Evolutionary conservation across 2,329 filamentous ascomycete species (phyloP), one percentile per base, ranked within the genome.

Genomic region (Ceratocystis huliohia): DNA sequence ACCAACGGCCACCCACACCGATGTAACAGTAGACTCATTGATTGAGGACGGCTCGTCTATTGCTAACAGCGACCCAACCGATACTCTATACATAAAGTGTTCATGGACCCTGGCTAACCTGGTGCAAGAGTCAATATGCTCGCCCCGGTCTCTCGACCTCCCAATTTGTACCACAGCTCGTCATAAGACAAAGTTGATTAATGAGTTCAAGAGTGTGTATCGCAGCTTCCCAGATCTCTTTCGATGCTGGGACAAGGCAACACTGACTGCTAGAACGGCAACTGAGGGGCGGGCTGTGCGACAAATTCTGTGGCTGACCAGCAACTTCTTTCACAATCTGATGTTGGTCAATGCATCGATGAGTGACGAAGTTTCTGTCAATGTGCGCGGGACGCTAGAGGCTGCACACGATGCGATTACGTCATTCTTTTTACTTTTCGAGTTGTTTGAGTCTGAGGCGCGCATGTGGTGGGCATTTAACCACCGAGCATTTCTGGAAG

Each of bases 401-500:
- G 87, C 88, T 0, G 88, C 88, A 0, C 85, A 90, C 71, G 87
- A 88, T 72, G 88, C 88, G 3, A 83, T 93, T 61, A 82, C 80
- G 57, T 79, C 87, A 1, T 93, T 91, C 73, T 91, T 92, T 73
- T 79, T 91, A 67, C 79, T 84, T 5, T 89, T 86, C 75, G 78
- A 78, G 46, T 76, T 89, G 13, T 85, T 91, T 69, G 84, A 87
- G 70, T 78, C 79, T 17, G 89, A 93, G 76, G 87, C 88, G 1
- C 81, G 85, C 15, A 88, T 91, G 0, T 92, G 88, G 88, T 93
- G 88, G 88, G 88, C 90, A 0, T 90, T 91, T 70, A 89, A 91
- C 73, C 89, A 92, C 73, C 79, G 89, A 1, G 88, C 88, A 0
- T 92, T 92, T 72, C 79, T 92, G 64, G 88, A 92, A 77, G 87